Evolutionary conservation across 1,284 basidiomycete species (phyloP).

Genomic region (Puccinia novopanici): DNA sequence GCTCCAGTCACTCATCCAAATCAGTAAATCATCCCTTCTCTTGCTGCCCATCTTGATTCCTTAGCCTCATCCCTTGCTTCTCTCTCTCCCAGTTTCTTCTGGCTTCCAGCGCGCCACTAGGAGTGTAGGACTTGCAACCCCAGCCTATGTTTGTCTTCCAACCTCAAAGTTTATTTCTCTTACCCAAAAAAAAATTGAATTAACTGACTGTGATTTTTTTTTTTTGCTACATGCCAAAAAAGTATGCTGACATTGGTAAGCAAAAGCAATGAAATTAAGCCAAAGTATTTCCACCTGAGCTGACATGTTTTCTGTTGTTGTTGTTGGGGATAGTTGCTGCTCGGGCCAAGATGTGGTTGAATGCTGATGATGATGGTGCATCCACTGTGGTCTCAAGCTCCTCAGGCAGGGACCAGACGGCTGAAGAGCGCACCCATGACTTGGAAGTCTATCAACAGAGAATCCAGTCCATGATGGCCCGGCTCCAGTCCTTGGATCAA

Average conservation of each 20-base stretch:
- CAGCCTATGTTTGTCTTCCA: constrained; percentile 32
- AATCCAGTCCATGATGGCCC: constrained; percentile 31
- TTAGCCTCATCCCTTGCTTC: neutral
- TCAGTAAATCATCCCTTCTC: neutral
- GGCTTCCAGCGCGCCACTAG: constrained; percentile 41
- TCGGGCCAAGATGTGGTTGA: constrained; percentile 36
- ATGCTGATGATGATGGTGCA: constrained; percentile 24
- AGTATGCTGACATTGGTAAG: constrained; percentile 50
- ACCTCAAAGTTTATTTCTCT: neutral
- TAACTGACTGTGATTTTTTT: no score
- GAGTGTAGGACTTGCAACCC: constrained; percentile 36
- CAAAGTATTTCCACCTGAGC: neutral
- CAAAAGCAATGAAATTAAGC: neutral
- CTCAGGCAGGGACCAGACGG: constrained; percentile 21
- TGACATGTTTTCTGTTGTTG: no score
- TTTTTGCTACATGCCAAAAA: no score
- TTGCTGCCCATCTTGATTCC: neutral
- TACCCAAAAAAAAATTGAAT: no score
- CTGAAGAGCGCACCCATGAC: constrained; percentile 25
- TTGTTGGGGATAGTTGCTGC: constrained; percentile 34
- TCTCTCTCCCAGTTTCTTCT: constrained; percentile 11
- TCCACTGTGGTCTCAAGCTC: neutral
- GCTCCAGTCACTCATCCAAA: constrained; percentile 26
- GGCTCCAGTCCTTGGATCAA: constrained; percentile 23
- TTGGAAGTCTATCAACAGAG: neutral